Evolutionary conservation across 805 yeast species (phyloP).

Genomic region (Candida khao-thaluensis): DNA sequence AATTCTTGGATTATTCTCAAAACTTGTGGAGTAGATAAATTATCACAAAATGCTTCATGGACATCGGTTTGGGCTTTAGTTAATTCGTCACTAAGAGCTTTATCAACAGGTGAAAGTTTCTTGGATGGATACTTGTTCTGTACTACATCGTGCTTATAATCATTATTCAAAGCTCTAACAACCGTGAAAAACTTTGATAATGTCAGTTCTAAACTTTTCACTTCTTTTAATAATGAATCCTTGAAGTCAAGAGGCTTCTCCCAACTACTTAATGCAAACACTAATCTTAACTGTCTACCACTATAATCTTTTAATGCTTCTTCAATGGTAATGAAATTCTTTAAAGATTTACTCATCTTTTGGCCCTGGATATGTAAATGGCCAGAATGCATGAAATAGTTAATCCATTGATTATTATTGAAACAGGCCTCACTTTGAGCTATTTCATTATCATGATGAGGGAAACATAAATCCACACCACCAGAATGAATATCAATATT

Average conservation of each 20-base stretch:
- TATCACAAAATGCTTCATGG: slow-evolving; percentile 84
- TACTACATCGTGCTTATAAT: slow-evolving; percentile 50
- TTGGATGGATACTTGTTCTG: slow-evolving; percentile 54
- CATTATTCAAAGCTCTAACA: slow-evolving; percentile 77
- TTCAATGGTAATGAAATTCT: slow-evolving; percentile 91
- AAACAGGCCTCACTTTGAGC: slow-evolving; percentile 96
- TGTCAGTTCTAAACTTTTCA: slow-evolving; percentile 69
- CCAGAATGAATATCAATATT: slow-evolving; percentile 94
- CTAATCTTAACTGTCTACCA: slow-evolving; percentile 83
- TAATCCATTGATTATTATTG: slow-evolving; percentile 92
- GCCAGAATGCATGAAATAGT: slow-evolving; percentile 95
- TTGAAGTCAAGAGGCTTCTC: slow-evolving; percentile 90
- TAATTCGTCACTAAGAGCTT: slow-evolving; percentile 51
- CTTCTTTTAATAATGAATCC: slow-evolving; percentile 73
- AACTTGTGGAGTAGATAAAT: slow-evolving; percentile 75
- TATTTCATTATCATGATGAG: slow-evolving; percentile 97
- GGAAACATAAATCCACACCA: slow-evolving; percentile 96
- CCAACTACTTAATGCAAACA: slow-evolving; percentile 92
- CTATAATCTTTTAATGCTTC: slow-evolving; percentile 75
- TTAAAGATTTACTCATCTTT: slow-evolving; percentile 93
- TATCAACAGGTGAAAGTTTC: slow-evolving; percentile 57
- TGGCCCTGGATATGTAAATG: slow-evolving; percentile 98
- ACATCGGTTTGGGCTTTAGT: slow-evolving; percentile 54
- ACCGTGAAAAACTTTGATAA: slow-evolving; percentile 81
- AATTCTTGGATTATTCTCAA: slow-evolving; percentile 64